phyloP scores from a whole-genome alignment of 257 asterid genomes.

The Thymus quinquecostatus region DNA sequence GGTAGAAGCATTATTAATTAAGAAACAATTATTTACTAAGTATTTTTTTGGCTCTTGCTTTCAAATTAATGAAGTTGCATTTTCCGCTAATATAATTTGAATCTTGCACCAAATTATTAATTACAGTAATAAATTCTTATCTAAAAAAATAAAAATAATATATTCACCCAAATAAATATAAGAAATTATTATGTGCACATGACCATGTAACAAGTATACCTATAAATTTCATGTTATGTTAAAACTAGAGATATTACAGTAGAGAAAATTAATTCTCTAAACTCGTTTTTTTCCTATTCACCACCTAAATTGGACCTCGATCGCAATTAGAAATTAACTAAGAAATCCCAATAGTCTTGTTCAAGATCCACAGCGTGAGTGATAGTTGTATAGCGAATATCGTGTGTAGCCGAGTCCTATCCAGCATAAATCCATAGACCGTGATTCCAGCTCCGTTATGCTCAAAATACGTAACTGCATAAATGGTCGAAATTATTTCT shows the following conservation, averaged over 20 bases:
- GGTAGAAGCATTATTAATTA: not conserved
- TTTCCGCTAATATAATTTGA: too few relatives aligned
- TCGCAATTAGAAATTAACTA: slow-evolving; percentile 29
- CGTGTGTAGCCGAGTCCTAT: slow-evolving; percentile 75
- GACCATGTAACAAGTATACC: too few relatives aligned
- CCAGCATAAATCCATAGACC: slow-evolving; percentile 91
- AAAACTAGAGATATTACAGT: too few relatives aligned
- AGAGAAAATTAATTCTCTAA: too few relatives aligned
- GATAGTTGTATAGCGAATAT: slow-evolving; percentile 75
- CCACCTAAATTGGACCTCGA: slow-evolving; percentile 5
- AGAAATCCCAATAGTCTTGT: slow-evolving; percentile 77
- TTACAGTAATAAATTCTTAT: too few relatives aligned
- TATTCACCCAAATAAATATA: too few relatives aligned
- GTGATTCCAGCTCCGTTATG: slow-evolving; percentile 94
- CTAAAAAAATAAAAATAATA: too few relatives aligned
- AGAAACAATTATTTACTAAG: not conserved
- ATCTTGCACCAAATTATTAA: too few relatives aligned
- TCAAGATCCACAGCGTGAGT: slow-evolving; percentile 86
- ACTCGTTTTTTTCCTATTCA: not conserved
- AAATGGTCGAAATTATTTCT: not conserved
- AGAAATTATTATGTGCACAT: too few relatives aligned
- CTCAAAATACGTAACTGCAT: slow-evolving; percentile 86
- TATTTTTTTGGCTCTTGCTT: too few relatives aligned
- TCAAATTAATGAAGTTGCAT: too few relatives aligned
- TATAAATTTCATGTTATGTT: too few relatives aligned